Percentiles rank a stretch among this genome's conserved stretches.
These are phyloP conservation scores for Obba rivulosa DNA, from an alignment of 768 basidiomycete species.

Conservation along the genomic window DNA sequence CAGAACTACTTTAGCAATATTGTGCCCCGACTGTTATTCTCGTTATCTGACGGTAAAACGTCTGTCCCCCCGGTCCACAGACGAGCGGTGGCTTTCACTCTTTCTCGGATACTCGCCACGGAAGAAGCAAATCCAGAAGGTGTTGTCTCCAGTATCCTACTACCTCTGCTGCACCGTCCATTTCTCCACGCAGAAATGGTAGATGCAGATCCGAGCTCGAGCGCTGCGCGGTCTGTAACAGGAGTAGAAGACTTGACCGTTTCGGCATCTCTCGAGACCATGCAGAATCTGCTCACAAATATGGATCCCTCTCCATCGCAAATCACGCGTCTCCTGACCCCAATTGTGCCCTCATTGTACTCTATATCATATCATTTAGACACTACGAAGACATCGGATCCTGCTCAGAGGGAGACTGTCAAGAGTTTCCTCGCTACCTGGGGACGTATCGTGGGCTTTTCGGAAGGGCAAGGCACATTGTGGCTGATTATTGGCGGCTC, in stretches of 20 bases:
- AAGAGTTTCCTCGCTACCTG: slow-evolving; percentile 63
- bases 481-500: slow-evolving; percentile 54
- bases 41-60: slow-evolving; percentile 36
- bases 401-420: slow-evolving; percentile 53
- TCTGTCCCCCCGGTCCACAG: slow-evolving; percentile 39
- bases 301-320: slow-evolving; percentile 74
- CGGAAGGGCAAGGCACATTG: slow-evolving; percentile 49
- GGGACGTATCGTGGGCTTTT: slow-evolving; percentile 57
- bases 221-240: not conserved
- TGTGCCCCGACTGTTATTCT: slow-evolving; percentile 47
- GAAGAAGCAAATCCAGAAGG: slow-evolving; percentile 25
- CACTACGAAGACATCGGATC: slow-evolving; percentile 54
- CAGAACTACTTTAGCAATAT: slow-evolving; percentile 61
- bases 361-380: slow-evolving; percentile 53
- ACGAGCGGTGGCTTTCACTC: slow-evolving; percentile 60
- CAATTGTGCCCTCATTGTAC: slow-evolving; percentile 65
- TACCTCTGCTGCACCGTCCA: slow-evolving; percentile 49
- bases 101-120: slow-evolving; percentile 57
- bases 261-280: slow-evolving; percentile 38
- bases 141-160: slow-evolving; percentile 25
- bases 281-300: slow-evolving; percentile 61
- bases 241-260: slow-evolving; percentile 21
- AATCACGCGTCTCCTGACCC: slow-evolving; percentile 58
- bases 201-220: not conserved
- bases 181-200: slow-evolving; percentile 26